Percentiles rank a stretch among this genome's conserved stretches.
Conservation (phyloP, 2,329 filamentous ascomycete genomes). For the Pyricularia grisea region DNA sequence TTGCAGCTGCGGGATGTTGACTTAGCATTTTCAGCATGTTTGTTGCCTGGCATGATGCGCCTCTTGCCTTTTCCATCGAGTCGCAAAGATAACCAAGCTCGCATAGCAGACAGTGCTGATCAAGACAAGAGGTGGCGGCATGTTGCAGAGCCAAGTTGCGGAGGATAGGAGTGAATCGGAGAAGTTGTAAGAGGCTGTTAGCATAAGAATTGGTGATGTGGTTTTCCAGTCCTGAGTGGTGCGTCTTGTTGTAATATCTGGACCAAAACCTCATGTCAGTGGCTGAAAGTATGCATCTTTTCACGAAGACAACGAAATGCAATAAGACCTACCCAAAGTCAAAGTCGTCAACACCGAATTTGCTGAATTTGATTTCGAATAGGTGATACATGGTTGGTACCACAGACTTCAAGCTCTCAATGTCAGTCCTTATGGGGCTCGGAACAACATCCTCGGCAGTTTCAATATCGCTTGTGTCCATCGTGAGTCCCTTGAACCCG, state of each 20-base stretch:
- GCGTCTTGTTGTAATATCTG: conserved; percentile 90
- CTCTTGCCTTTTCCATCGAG: conserved; percentile 94
- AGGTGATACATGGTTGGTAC: conserved; percentile 84
- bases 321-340: conserved; percentile 67
- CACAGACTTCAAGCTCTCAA: conserved; percentile 69
- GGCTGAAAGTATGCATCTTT: background rate
- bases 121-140: conserved; percentile 73
- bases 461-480: background rate
- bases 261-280: conserved; percentile 3
- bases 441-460: background rate
- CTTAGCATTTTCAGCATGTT: conserved; percentile 89
- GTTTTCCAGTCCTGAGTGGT: conserved; percentile 85
- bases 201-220: conserved; percentile 97
- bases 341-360: conserved; percentile 98
- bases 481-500: conserved; percentile 32
- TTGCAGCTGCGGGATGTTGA: conserved; percentile 49
- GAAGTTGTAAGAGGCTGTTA: conserved; percentile 82
- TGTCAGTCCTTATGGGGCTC: conserved; percentile 30
- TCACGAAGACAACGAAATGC: background rate
- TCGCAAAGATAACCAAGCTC: conserved; percentile 94
- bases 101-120: conserved; percentile 79
- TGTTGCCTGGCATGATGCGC: conserved; percentile 90
- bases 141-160: conserved; percentile 85
- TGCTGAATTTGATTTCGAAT: conserved; percentile 98
- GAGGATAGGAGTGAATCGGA: conserved; percentile 81